A percentile compares a stretch with the other conserved stretches of the same genome.
Conservation (phyloP, 1,284 basidiomycete genomes). For the Ceratobasidium sp. region DNA sequence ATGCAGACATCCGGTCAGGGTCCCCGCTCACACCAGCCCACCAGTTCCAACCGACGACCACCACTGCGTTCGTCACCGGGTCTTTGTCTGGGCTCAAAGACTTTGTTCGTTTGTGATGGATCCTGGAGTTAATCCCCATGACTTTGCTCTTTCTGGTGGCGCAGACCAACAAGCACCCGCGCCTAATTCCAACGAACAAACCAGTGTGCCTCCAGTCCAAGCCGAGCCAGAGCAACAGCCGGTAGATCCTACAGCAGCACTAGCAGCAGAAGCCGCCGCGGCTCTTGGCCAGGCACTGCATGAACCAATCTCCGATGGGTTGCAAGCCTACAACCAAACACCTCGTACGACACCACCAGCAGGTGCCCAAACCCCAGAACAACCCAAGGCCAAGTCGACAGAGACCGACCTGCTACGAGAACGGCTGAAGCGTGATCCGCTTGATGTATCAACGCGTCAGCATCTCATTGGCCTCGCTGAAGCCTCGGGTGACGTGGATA, state of each 20-base stretch:
- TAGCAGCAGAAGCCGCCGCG: background rate
- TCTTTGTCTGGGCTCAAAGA: conserved; percentile 3
- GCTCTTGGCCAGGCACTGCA: background rate
- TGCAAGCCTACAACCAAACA: conserved; percentile 16
- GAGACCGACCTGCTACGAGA: conserved; percentile 50
- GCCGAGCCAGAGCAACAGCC: background rate
- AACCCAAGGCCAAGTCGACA: conserved; percentile 26
- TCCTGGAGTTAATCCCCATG: background rate
- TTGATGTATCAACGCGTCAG: conserved; percentile 73
- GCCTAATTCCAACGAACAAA: background rate
- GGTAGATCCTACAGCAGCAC: background rate
- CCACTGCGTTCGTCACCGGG: background rate
- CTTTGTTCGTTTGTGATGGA: conserved; percentile 6
- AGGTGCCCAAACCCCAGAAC: background rate
- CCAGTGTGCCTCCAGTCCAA: background rate
- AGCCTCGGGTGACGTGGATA: conserved; percentile 69
- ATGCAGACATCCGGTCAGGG: conserved; percentile 24
- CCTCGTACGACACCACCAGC: conserved; percentile 10
- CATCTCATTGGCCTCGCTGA: conserved; percentile 71
- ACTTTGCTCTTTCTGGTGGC: background rate
- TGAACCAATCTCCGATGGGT: conserved; percentile 4
- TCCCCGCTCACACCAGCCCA: background rate
- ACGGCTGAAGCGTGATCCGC: conserved; percentile 60
- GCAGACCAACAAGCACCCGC: background rate
- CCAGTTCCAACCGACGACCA: conserved; percentile 11